Base-by-base conservation (phyloP, 1,284 basidiomycete species). In the Apiotrichum brassicae region DNA sequence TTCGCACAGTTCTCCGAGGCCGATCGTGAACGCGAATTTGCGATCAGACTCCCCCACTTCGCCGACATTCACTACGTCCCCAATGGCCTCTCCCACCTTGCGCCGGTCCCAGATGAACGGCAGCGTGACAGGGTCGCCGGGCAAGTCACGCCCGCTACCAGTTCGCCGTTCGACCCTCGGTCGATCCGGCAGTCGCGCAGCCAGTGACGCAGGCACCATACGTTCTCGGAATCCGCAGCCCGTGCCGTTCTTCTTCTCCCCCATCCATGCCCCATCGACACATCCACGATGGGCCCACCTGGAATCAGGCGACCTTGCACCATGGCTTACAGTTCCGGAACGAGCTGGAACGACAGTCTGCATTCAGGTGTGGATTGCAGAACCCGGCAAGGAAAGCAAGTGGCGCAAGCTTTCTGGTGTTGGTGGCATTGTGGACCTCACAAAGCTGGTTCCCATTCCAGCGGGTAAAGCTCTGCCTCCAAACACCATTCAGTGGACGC, bases 171-270 rank as follows among this genome's bases (percentile, higher is more conserved):
- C 50, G 37, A 56, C 54, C 13, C 46, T 53, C 9, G 51, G 48
- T 6, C 26, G 48, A 7, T 42, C 47, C 18, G 38, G 38, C 24
- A 30, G 8, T 30, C 40, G 40, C 7, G 23, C 39, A 3, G 25
- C 23, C 3, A 42, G 40, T 28, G 28, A 42, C 22, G 11, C 28
- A 11, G 28, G 40, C 18, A 32, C 26, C 11, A 4, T 18, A n/a
- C 26, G 22, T 11, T 7, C 22, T 22, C 22, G 11, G 23, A 24
- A 14, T 19, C 30, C 2, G 35, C 52, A 36, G 7, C 19, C 32
- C 16, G 48, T 65, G 14, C 72, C 73, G 9, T 75, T 75, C 59
- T 74, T 64, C 58, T 61, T 75, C 43, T 73, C 72, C 0, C 58
- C 66, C 0, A 63, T 72, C 2, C 71, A 74, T 50, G 46, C 41